These are phyloP conservation scores for Penicillium egyptiacum DNA, from an alignment of 495 filamentous ascomycete genomes.

Conservation along the genomic window DNA sequence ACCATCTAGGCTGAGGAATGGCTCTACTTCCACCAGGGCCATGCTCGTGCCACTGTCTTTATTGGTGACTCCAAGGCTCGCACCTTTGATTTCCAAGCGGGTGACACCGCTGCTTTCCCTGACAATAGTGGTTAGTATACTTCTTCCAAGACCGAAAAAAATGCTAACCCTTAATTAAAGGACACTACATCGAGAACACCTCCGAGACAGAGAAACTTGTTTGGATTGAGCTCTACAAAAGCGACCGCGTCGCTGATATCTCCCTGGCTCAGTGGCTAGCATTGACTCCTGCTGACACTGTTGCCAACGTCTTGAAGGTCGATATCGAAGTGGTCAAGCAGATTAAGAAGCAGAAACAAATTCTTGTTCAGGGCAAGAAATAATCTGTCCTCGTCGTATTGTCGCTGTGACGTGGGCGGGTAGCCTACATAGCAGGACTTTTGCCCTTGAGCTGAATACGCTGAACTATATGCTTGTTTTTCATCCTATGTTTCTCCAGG, in stretches of 20 bases:
- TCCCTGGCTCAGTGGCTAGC: constrained; percentile 65
- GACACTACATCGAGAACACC: constrained; percentile 67
- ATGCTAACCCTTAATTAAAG: constrained; percentile 15
- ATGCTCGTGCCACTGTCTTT: constrained; percentile 60
- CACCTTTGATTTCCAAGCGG: constrained; percentile 63
- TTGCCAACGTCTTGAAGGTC: constrained; percentile 58
- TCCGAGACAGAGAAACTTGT: constrained; percentile 58
- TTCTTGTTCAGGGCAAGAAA: constrained; percentile 37
- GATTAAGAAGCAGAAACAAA: constrained; percentile 65
- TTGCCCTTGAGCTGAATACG: background rate
- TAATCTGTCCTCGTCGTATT: background rate
- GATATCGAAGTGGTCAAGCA: constrained; percentile 54
- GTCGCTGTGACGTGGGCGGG: background rate
- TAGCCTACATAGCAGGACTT: background rate
- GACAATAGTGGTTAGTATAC: constrained; percentile 54
- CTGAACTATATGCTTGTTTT: background rate
- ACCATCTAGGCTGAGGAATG: constrained; percentile 57
- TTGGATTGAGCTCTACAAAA: constrained; percentile 68
- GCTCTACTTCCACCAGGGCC: constrained; percentile 63
- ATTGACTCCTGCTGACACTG: constrained; percentile 59
- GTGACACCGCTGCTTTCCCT: constrained; percentile 65
- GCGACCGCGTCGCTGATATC: constrained; percentile 62
- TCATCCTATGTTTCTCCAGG: background rate
- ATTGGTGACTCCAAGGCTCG: constrained; percentile 56
- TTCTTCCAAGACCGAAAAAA: background rate